phyloP scores from a whole-genome alignment of 2,329 filamentous ascomycete species.

The Cordyceps cateniannulata region DNA sequence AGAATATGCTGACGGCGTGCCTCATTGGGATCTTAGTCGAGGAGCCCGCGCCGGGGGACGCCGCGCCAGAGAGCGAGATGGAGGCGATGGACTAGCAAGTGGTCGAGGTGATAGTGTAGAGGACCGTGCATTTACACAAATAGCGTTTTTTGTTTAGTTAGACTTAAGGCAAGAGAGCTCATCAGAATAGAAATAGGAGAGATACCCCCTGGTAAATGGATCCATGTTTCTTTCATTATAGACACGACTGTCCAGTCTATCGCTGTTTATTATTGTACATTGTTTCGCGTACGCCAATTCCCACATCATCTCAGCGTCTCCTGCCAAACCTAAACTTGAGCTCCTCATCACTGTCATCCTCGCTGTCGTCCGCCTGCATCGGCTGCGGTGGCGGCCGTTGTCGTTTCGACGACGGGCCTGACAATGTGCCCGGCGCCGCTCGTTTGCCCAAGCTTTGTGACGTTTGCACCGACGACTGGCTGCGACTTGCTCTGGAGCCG shows the following conservation, averaged over 20 bases:
- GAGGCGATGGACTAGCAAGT: constrained; percentile 52
- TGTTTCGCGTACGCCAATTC: background rate
- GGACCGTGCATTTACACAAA: background rate
- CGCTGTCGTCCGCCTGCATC: constrained; percentile 31
- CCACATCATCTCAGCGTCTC: constrained; percentile 29
- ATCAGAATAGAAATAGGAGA: constrained; percentile 6
- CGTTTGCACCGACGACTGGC: constrained; percentile 15
- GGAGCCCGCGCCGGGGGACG: constrained; percentile 41
- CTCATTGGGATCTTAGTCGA: constrained; percentile 57
- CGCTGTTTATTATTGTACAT: background rate
- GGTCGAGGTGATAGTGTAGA: too few species aligned
- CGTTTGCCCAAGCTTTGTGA: constrained; percentile 27
- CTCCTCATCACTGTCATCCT: constrained; percentile 49
- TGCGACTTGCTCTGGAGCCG: constrained; percentile 6
- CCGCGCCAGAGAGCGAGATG: constrained; percentile 36
- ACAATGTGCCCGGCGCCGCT: constrained; percentile 23
- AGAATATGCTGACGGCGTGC: constrained; percentile 60
- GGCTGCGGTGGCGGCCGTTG: constrained; percentile 24
- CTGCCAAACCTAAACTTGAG: constrained; percentile 51
- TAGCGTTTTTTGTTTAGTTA: background rate
- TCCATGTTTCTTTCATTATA: background rate
- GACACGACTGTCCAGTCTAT: background rate
- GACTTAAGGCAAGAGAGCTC: background rate
- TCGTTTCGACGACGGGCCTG: constrained; percentile 23
- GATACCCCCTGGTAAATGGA: background rate